phyloP scores from a whole-genome alignment of 176 grass and related monocot genomes.

The Tuctoria greenei region DNA sequence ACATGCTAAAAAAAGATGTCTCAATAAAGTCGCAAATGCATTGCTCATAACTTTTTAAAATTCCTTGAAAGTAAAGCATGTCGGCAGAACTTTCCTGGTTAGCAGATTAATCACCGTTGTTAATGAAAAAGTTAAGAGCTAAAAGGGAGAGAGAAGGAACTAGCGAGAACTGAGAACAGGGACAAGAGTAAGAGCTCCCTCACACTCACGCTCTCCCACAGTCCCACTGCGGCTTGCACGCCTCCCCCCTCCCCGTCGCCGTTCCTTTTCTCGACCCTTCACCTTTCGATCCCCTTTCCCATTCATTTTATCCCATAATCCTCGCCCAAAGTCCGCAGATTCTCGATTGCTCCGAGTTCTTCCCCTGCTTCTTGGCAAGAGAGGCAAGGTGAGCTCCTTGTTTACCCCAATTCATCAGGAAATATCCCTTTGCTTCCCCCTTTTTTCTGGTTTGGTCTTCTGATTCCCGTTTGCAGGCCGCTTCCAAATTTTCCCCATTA shows the following conservation, averaged over 20 bases:
- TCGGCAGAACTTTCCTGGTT: background rate
- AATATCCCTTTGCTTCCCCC: background rate
- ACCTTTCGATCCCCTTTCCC: conserved; percentile 23
- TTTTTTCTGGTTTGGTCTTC: background rate
- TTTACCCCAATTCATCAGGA: background rate
- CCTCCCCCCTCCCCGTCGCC: conserved; percentile 23
- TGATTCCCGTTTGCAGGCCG: conserved; percentile 36
- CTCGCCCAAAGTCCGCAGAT: background rate
- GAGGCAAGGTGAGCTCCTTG: conserved; percentile 27
- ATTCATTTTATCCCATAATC: conserved; percentile 20
- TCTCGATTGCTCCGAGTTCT: conserved; percentile 16
- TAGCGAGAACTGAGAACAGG: background rate
- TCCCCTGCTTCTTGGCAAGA: conserved; percentile 21
- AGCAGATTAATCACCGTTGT: conserved; percentile 10
- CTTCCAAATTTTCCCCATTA: background rate
- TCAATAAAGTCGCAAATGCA: conserved; percentile 13
- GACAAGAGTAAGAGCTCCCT: background rate
- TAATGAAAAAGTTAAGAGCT: conserved; percentile 17
- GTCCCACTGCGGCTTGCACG: background rate
- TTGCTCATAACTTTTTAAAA: conserved; percentile 32
- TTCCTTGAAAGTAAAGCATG: conserved; percentile 33
- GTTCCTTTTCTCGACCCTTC: conserved; percentile 28
- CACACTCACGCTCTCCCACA: background rate
- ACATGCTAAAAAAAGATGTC: background rate
- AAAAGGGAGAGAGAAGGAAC: background rate